Base-by-base conservation (phyloP, 495 filamentous ascomycete genomes). In the Tricharina praecox region DNA sequence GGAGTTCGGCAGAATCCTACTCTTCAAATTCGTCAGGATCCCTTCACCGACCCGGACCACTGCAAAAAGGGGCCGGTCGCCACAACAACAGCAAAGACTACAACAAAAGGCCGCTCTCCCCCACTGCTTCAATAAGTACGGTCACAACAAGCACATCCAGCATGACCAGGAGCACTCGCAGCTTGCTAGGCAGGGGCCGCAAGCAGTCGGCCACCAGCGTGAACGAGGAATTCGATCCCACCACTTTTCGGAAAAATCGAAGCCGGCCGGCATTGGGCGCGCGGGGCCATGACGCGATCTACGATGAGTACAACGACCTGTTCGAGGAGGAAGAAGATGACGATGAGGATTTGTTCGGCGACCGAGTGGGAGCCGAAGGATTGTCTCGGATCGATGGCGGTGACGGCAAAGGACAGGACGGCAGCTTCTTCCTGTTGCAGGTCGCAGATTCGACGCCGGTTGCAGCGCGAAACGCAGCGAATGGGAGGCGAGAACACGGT, bases 291-390 rank as follows among this genome's bases (percentile, higher is more conserved):
- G 58, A 61, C 36, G 58, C 58, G 16, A 45, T 61, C n/a, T 61
- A 61, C 35, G 48, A 55, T 21, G 58, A 61, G 24, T 61, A 61
- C 41, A 56, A 61, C 26, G 58, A 61, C 37, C 41, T 61, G 18
- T 61, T 61, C 23, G 53, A 57, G 9, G 50, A 52, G 10, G 43
- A 46, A 11, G 43, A 46, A 18, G 35, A 24, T 9, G 45, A 48
- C 5, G 45, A 48, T 9, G 33, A n/a, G 19, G 45, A 48, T 23
- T 19, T n/a, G 15, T 33, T 33, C 35, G 43, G 7, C 10, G 43
- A 46, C 28, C 26, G 20, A 25, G 40, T 25, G 20, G 40, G 13
- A 43, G 15, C 10, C 20, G 15, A 21, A 40, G 5, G 5, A 13
- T 32, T 32, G 5, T 32, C 28, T 32, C 13, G 7, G 28, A 5